Base-by-base conservation (phyloP, 176 grass and related monocot genomes). In the Raddia distichophylla region DNA sequence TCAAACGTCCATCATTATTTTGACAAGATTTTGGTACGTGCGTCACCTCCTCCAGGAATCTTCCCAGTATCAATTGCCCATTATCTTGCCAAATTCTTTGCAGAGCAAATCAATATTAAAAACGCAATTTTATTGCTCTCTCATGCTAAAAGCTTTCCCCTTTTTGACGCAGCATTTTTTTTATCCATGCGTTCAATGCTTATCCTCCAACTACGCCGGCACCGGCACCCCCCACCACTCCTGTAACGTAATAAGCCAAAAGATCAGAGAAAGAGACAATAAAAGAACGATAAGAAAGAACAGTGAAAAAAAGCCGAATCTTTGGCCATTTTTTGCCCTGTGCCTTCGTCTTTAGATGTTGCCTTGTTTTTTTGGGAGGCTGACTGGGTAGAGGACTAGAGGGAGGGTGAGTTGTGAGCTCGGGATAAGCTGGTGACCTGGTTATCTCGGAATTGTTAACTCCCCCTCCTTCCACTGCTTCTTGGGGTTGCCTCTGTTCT, bases 331-430 rank as follows among this genome's bases (percentile, higher is more conserved):
- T 49, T 16, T 3, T 1, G 1, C 18, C 60, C 64, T 8, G 37
- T 59, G 14, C 43, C 61, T 83, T 72, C 78, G 55, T 76, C 40
- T 27, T 27, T 11, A 27, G 82, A 45, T 33, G 82, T 43, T 60
- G 81, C n/a, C 58, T 79, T 64, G 57, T 57, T 65, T 79, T 64
- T 47, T 57, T 65, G 37, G 50, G 71, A 3, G 73, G 1, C 56
- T 17, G n/a, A 43, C 46, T 46, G 44, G 47, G 15, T 78, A 3
- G 63, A 50, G n/a, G 80, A 60, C 76, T 78, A 3, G 63, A 60
- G n/a, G 80, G 67, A 76, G 74, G 88, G 66, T 82, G 86, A 74
- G 50, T 73, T 83, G 66, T 82, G 86, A 74, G 59, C 78, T 76
- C 58, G 73, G 78, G 71, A 89, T 85, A 71, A 89, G 77, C 37